Conservation (phyloP, 495 filamentous ascomycete genomes). For the Oidiodendron maius region DNA sequence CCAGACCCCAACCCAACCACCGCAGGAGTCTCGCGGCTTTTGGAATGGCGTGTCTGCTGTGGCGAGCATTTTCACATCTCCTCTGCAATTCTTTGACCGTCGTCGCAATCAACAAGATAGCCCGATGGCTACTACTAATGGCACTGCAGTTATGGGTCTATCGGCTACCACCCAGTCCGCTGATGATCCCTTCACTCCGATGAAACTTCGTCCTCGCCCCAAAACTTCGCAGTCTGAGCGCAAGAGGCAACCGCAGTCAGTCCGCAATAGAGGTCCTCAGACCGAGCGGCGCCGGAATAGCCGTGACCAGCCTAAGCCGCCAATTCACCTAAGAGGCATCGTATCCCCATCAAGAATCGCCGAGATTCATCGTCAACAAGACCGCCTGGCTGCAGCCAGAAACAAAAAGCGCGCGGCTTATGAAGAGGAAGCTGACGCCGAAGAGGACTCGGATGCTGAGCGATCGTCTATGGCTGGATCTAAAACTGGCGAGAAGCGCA, state of each 20-base stretch:
- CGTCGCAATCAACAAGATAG: neutral
- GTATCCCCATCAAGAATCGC: neutral
- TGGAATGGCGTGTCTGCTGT: neutral
- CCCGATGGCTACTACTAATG: neutral
- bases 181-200: neutral
- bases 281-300: neutral
- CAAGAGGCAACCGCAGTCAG: neutral
- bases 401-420: neutral
- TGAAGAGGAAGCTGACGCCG: neutral
- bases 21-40: neutral
- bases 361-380: neutral
- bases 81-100: constrained; percentile 1
- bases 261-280: neutral
- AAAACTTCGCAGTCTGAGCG: neutral
- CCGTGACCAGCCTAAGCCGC: neutral
- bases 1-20: constrained; percentile 1
- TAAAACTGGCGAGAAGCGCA: constrained; percentile 5
- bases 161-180: neutral
- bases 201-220: neutral
- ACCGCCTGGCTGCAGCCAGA: neutral
- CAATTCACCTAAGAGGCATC: neutral
- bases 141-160: neutral
- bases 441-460: neutral
- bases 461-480: neutral
- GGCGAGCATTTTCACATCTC: neutral